A percentile compares a stretch with the other conserved stretches of the same genome.
Conservation (phyloP, 1,284 basidiomycete genomes). For the Kwoniella shivajii region DNA sequence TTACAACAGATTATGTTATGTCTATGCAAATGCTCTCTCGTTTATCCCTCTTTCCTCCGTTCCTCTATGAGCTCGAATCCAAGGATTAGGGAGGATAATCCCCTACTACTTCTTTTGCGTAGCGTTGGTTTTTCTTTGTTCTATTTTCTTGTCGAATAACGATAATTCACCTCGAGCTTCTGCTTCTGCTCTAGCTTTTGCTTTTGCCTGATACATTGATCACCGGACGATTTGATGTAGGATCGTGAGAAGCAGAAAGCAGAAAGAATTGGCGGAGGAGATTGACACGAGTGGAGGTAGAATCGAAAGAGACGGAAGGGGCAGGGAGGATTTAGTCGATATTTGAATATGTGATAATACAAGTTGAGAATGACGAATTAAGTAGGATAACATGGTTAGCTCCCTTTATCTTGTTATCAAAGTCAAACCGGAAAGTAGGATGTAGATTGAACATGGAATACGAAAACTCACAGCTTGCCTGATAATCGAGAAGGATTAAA, state of each 20-base stretch:
- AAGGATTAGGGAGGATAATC: too few species aligned
- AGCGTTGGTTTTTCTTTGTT: constrained; percentile 19
- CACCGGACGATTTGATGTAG: too few species aligned
- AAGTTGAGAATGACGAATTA: neutral
- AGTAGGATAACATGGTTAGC: too few species aligned
- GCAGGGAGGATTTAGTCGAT: neutral
- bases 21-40: too few species aligned
- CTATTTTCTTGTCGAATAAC: constrained; percentile 13
- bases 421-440: too few species aligned
- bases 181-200: constrained; percentile 20
- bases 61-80: neutral
- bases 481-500: too few species aligned
- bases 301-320: neutral
- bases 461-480: constrained; percentile 20
- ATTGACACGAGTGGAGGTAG: too few species aligned
- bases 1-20: too few species aligned
- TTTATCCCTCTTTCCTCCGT: too few species aligned
- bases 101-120: constrained; percentile 9
- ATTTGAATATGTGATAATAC: neutral
- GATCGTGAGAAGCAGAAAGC: neutral
- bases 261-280: neutral
- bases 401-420: too few species aligned
- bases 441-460: neutral
- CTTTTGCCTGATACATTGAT: constrained; percentile 14
- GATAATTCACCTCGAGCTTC: constrained; percentile 19